A percentile compares a stretch with the other conserved stretches of the same genome.
Conservation (phyloP, 2,329 filamentous ascomycete genomes). For the Sporothrix pallida region DNA sequence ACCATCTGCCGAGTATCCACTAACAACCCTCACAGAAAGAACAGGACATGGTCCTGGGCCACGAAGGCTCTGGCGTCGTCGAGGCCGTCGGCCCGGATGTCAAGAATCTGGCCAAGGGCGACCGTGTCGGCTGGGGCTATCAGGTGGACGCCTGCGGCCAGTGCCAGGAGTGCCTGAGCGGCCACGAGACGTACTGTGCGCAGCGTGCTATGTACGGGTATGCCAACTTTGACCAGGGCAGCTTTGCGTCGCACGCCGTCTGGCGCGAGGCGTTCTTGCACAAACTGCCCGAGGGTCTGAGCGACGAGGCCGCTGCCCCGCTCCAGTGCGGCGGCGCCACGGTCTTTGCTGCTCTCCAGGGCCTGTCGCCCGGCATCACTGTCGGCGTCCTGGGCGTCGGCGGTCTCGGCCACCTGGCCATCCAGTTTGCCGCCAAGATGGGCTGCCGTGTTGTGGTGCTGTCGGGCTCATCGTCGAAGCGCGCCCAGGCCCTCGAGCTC, state of each 20-base stretch:
- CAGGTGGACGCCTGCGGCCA: constrained; percentile 2
- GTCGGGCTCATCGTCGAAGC: constrained; percentile 1
- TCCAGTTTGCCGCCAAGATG: constrained; percentile 28
- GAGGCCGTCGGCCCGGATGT: constrained; percentile 22
- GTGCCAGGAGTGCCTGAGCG: constrained; percentile 20
- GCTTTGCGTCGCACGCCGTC: constrained; percentile 12
- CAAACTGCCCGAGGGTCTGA: constrained; percentile 14
- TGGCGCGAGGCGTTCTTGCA: constrained; percentile 24
- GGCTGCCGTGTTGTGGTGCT: constrained; percentile 25
- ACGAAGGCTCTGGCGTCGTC: constrained; percentile 20
- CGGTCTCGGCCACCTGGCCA: constrained; percentile 23
- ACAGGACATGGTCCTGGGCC: constrained; percentile 10
- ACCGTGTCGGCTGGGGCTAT: constrained; percentile 27
- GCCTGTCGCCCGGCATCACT: neutral
- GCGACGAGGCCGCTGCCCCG: constrained; percentile 14
- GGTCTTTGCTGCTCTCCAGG: constrained; percentile 10
- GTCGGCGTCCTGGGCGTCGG: constrained; percentile 19
- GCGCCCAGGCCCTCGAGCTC: constrained; percentile 13
- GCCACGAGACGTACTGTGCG: constrained; percentile 19
- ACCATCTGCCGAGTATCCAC: neutral
- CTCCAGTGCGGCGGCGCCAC: constrained; percentile 27
- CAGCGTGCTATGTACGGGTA: neutral
- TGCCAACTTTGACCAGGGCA: constrained; percentile 10
- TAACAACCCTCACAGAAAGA: constrained; percentile 12
- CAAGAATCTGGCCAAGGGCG: constrained; percentile 22